Evolutionary conservation across 139 green algal genomes (phyloP).

Genomic region (Coelastrella sp.): DNA sequence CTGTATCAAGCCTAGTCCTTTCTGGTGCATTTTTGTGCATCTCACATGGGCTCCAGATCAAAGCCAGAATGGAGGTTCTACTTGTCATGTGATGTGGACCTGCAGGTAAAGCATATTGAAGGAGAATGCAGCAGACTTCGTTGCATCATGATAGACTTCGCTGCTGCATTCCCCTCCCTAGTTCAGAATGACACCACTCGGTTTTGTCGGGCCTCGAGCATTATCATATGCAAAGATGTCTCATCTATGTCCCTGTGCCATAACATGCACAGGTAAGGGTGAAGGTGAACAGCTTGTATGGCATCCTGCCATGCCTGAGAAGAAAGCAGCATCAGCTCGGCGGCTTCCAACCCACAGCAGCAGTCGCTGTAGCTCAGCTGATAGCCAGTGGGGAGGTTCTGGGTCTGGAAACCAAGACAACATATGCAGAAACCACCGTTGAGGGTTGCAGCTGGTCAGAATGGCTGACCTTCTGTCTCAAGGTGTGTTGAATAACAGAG

Average conservation of each 20-base stretch:
- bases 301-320: slow-evolving; percentile 56
- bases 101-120: slow-evolving; percentile 55
- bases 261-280: slow-evolving; percentile 72
- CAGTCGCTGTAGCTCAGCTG: slow-evolving; percentile 68
- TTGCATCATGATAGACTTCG: not conserved
- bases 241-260: too few species aligned
- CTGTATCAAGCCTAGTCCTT: too few species aligned
- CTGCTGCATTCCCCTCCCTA: not conserved
- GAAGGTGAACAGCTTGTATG: slow-evolving; percentile 63
- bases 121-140: not conserved
- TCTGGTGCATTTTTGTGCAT: too few species aligned
- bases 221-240: not conserved
- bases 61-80: slow-evolving; percentile 70
- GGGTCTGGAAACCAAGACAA: slow-evolving; percentile 64
- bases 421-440: slow-evolving; percentile 57
- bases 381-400: slow-evolving; percentile 65
- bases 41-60: not conserved
- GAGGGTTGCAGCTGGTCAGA: slow-evolving; percentile 70
- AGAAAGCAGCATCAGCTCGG: not conserved
- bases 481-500: too few species aligned
- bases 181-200: too few species aligned
- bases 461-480: slow-evolving; percentile 81
- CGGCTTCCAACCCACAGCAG: slow-evolving; percentile 12
- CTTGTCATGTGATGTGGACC: slow-evolving; percentile 80
- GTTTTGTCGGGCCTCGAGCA: not conserved